A percentile compares a stretch with the other conserved stretches of the same genome.
Conservation (phyloP, 768 basidiomycete genomes). For the Royoungia palumana region DNA sequence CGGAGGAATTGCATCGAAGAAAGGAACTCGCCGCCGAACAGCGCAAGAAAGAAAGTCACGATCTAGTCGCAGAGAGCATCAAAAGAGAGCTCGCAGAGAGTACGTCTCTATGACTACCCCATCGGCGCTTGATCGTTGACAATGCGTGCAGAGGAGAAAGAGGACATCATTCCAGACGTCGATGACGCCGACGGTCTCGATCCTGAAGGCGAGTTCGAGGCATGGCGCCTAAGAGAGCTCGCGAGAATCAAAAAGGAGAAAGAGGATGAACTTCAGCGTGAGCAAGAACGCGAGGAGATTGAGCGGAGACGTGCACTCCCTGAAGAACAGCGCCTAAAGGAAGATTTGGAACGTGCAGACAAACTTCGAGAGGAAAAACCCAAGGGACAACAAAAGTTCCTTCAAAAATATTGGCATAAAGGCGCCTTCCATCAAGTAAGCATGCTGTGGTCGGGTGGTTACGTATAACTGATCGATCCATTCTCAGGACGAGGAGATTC, state of each 20-base stretch:
- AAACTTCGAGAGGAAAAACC: constrained; percentile 83
- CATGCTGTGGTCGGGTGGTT: constrained; percentile 2
- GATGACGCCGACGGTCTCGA: constrained; percentile 96
- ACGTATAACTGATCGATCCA: constrained; percentile 14
- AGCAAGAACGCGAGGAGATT: constrained; percentile 86
- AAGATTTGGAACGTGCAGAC: constrained; percentile 86
- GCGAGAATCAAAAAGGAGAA: constrained; percentile 93
- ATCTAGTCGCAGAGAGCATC: constrained; percentile 93
- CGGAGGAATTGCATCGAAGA: constrained; percentile 67
- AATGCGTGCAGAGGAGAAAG: constrained; percentile 72
- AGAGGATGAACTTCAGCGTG: constrained; percentile 76
- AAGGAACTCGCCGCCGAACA: constrained; percentile 78
- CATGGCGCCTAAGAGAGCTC: constrained; percentile 92
- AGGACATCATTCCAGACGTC: constrained; percentile 77
- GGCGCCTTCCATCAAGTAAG: constrained; percentile 96
- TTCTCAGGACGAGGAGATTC: constrained; percentile 80
- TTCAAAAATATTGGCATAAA: constrained; percentile 99
- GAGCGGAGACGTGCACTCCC: constrained; percentile 90
- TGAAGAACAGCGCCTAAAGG: constrained; percentile 87
- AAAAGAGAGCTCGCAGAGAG: constrained; percentile 88
- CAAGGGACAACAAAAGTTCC: constrained; percentile 86
- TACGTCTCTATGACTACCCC: constrained; percentile 37
- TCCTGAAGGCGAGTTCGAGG: constrained; percentile 87
- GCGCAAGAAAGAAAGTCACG: constrained; percentile 82
- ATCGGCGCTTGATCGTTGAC: constrained; percentile 3